Evolutionary conservation across 2,329 filamentous ascomycete genomes (phyloP), one percentile per base, ranked within the genome.

Genomic region (Alternaria triticimaculans): DNA sequence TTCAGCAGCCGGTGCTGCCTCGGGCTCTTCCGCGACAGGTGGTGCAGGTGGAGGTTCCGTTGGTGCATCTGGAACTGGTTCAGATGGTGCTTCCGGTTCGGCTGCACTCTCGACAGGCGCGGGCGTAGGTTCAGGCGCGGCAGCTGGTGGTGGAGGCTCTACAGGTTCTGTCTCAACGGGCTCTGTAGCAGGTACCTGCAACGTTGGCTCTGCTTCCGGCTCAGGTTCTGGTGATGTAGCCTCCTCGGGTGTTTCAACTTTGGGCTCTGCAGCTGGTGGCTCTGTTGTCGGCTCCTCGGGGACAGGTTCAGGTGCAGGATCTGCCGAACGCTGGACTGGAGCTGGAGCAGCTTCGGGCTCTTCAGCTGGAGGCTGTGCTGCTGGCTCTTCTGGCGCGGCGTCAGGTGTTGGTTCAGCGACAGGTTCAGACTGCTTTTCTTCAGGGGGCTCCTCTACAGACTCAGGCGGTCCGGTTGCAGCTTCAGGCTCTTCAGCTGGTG

Each of bases 61-160:
- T 21, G 57, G 56, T 56, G 50, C 55, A 26, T 21, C 49, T 30
- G 63, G 57, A 12, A n/a, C 55, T 23, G 50, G 55, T 44, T 41
- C 53, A 37, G 45, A 33, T 6, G 51, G 41, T 41, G 11, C 25
- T n/a, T 33, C 43, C 6, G 46, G n/a, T 49, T 58, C 48, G 12
- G 25, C 15, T 20, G n/a, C 41, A 7, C 48, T 28, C 43, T 53
- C 49, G 21, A 33, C 33, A n/a, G 49, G 48, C 18, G 20, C 25
- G 12, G 33, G 33, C 20, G 33, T 21, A 41, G 46, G 14, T 55
- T 60, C 50, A 14, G 46, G 21, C 5, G 28, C 28, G 18, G 45
- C 28, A 43, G 8, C 46, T 48, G 60, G 23, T 14, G 12, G 54
- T 37, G 30, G 14, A 12, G 58, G 44, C 49, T 46, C 25, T 46